A percentile compares a stretch with the other conserved stretches of the same genome.
These are phyloP conservation scores for Erysimum pusillum DNA, from an alignment of 441 rosid genomes.

Conservation along the genomic window DNA sequence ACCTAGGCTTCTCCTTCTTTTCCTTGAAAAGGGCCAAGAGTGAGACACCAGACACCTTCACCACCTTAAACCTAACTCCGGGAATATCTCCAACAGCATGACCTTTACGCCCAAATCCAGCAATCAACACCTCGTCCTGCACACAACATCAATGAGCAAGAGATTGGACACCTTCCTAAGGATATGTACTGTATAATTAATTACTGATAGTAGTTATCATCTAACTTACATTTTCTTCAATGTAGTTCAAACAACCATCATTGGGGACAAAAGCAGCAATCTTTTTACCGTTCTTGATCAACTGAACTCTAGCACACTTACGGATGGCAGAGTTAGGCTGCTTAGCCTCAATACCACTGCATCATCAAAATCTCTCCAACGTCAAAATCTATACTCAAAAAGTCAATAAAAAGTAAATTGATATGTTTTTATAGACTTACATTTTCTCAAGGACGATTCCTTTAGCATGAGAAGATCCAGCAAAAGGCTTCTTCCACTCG, in stretches of 20 bases:
- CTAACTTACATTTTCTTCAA: slow-evolving; percentile 58
- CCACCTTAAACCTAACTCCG: slow-evolving; percentile 63
- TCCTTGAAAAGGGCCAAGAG: slow-evolving; percentile 61
- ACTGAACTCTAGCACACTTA: slow-evolving; percentile 67
- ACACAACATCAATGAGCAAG: not conserved
- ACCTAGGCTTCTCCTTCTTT: slow-evolving; percentile 65
- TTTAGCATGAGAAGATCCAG: slow-evolving; percentile 67
- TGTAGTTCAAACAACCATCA: slow-evolving; percentile 63
- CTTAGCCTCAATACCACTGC: slow-evolving; percentile 63
- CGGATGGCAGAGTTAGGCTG: slow-evolving; percentile 74
- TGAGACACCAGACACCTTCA: slow-evolving; percentile 61
- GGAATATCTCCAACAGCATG: slow-evolving; percentile 65
- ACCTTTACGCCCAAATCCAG: slow-evolving; percentile 62
- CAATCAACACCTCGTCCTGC: slow-evolving; percentile 58
- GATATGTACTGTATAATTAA: not conserved
- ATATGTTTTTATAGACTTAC: not conserved
- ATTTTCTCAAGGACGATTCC: slow-evolving; percentile 68
- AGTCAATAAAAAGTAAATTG: not conserved
- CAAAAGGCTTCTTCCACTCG: slow-evolving; percentile 70
- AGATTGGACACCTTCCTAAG: not conserved
- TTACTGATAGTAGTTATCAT: not conserved
- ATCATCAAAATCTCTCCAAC: not conserved
- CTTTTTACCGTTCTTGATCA: slow-evolving; percentile 42
- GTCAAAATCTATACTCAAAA: not conserved
- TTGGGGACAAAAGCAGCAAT: slow-evolving; percentile 50